Evolutionary conservation across 1,139 yeast genomes (phyloP).

Genomic region (Zygoascus sp.): DNA sequence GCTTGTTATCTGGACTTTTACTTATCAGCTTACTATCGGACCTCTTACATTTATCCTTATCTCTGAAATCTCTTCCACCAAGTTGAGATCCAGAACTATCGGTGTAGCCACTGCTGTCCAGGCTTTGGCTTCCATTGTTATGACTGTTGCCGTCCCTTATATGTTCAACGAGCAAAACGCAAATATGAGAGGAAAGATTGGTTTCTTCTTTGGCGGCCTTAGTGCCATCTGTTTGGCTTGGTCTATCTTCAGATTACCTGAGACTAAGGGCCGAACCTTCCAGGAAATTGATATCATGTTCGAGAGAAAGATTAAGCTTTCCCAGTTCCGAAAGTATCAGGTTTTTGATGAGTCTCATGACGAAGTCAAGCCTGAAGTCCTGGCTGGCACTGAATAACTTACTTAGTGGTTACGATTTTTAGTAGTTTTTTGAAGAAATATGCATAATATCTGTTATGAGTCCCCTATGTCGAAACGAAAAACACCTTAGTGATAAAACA

Average conservation of each 20-base stretch:
- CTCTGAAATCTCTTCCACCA: conserved; percentile 54
- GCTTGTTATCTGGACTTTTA: conserved; percentile 27
- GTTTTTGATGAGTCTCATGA: conserved; percentile 7
- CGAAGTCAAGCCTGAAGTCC: background rate
- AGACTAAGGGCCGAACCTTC: conserved; percentile 52
- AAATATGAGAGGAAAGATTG: conserved; percentile 57
- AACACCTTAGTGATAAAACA: background rate
- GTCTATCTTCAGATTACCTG: conserved; percentile 56
- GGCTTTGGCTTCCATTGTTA: conserved; percentile 40
- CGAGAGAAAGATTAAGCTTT: conserved; percentile 20
- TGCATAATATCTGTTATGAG: too few species aligned
- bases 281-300: conserved; percentile 50
- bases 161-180: conserved; percentile 57
- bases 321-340: conserved; percentile 19
- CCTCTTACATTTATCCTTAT: conserved; percentile 56
- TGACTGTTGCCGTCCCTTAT: conserved; percentile 48
- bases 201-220: conserved; percentile 54
- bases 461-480: too few species aligned
- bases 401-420: too few species aligned
- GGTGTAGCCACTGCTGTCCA: conserved; percentile 51
- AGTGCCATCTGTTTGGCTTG: conserved; percentile 36
- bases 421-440: too few species aligned
- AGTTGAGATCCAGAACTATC: conserved; percentile 53
- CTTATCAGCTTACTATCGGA: conserved; percentile 54
- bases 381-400: background rate